Percentiles rank a stretch among this genome's conserved stretches.
Evolutionary conservation across 2,329 filamentous ascomycete genomes (phyloP).

Genomic region (Cladorrhinum sp.): DNA sequence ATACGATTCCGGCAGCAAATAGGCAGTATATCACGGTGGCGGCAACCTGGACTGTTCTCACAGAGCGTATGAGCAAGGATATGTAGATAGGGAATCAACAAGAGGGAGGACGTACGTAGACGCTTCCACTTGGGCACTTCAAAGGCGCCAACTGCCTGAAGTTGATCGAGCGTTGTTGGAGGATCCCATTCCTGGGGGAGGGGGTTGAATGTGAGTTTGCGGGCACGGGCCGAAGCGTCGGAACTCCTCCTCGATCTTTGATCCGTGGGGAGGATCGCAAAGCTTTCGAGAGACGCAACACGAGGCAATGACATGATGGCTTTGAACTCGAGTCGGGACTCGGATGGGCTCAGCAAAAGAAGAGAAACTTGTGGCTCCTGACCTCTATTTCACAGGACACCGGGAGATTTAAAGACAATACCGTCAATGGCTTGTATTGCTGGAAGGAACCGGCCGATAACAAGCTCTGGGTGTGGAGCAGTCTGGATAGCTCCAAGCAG

Average conservation of each 20-base stretch:
- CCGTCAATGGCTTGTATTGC: slow-evolving; percentile 3
- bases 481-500: slow-evolving; percentile 9
- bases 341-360: not conserved
- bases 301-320: slow-evolving; percentile 51
- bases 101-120: slow-evolving; percentile 40
- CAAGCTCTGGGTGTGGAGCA: slow-evolving; percentile 8
- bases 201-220: slow-evolving; percentile 54
- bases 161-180: slow-evolving; percentile 38
- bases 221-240: slow-evolving; percentile 47
- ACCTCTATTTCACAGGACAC: not conserved
- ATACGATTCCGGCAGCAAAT: slow-evolving; percentile 73
- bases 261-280: slow-evolving; percentile 41
- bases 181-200: slow-evolving; percentile 52
- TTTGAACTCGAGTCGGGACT: not conserved
- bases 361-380: not conserved
- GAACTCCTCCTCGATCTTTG: slow-evolving; percentile 41
- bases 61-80: slow-evolving; percentile 2
- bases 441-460: slow-evolving; percentile 9
- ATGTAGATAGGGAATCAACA: not conserved
- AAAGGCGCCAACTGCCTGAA: slow-evolving; percentile 51
- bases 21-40: slow-evolving; percentile 40
- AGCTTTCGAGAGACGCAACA: slow-evolving; percentile 52
- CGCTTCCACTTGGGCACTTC: slow-evolving; percentile 55
- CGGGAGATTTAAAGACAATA: not conserved
- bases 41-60: slow-evolving; percentile 36